Evolutionary conservation across 2,329 filamentous ascomycete species (phyloP), one percentile per base, ranked within the genome.

Genomic region (Fonsecaea nubica): DNA sequence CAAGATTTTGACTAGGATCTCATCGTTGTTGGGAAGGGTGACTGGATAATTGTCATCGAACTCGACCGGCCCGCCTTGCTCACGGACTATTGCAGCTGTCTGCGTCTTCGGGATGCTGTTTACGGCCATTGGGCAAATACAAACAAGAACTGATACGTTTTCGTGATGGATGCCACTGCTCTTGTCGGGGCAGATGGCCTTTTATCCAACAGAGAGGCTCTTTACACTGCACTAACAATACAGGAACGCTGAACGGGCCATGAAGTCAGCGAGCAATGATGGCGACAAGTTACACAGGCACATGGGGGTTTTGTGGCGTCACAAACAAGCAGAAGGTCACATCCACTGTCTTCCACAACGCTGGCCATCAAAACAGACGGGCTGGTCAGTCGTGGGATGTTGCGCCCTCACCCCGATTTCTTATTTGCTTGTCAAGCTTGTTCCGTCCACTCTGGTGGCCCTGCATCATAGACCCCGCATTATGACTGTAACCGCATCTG

Each of bases 1-100:
- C 33, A 82, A 75, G 1, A 82, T 78, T 62, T 81, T 79, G 32
- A 80, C 80, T 10, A 82, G 71, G 13, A 82, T 79, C 73, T 82
- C 80, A 57, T 81, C 78, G 25, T 74, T 70, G 4, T 76, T 74
- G 0, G 79, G 78, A 2, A 64, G 72, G 32, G 77, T 76, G 13
- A 82, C 80, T 6, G 80, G 80, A 61, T 82, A 82, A 58, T 79
- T 75, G 36, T 77, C 71, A 42, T 76, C 74, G 65, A 81, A 80
- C 56, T 80, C 77, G 30, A 82, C 78, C 6, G 74, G 71, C 8
- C 77, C 78, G 15, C 80, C 80, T 2, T 81, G 75, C 30, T 75
- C 68, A 18, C 71, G 77, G 69, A 85, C 77, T 63, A 81, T 72
- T 50, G 79, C 79, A 30, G 79, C 80, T 2, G 76, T 81, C 65